A percentile compares a stretch with the other conserved stretches of the same genome.
Conservation (phyloP, 2,329 filamentous ascomycete genomes). For the Fusarium xylarioides region DNA sequence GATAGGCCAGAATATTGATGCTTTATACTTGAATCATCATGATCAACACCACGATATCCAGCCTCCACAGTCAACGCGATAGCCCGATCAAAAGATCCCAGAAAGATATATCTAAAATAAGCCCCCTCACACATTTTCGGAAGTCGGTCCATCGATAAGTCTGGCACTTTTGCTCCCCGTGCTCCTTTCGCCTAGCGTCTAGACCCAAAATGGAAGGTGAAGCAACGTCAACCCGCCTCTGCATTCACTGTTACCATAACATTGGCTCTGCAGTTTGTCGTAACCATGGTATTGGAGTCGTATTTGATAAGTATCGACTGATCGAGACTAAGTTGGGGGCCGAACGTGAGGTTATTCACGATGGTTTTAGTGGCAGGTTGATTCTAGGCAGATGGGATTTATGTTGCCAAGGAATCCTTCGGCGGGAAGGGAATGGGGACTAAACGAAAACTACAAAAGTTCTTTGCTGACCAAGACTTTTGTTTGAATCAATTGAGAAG, state of each 20-base stretch:
- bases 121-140: background rate
- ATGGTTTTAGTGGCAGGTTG: background rate
- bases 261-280: background rate
- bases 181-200: background rate
- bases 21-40: background rate
- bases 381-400: background rate
- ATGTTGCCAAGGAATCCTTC: conserved; percentile 5
- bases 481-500: background rate
- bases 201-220: background rate
- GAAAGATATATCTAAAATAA: background rate
- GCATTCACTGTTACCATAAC: background rate
- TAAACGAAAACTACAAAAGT: background rate
- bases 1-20: background rate
- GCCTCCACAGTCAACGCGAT: background rate
- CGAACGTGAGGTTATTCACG: background rate
- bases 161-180: conserved; percentile 10
- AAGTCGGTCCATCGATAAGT: conserved; percentile 14
- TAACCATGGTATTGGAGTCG: background rate
- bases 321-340: background rate
- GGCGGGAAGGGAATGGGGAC: background rate
- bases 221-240: background rate
- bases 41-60: background rate
- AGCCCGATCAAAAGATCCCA: conserved; percentile 13
- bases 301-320: conserved; percentile 1
- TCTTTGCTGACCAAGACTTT: background rate